Conservation (phyloP, 2,329 filamentous ascomycete species). For the Akanthomyces muscarius region DNA sequence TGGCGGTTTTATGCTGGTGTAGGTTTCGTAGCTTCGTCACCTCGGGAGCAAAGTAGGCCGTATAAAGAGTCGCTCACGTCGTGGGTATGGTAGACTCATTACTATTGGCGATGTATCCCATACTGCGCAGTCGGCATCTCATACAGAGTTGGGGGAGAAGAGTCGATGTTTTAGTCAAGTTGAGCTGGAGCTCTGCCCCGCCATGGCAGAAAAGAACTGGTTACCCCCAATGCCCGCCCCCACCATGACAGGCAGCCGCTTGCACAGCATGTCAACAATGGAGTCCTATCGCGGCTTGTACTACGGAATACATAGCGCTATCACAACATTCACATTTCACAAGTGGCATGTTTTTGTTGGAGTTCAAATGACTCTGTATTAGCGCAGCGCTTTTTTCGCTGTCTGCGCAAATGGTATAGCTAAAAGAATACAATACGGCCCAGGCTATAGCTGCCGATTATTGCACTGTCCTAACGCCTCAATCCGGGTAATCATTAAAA, state of each 20-base stretch:
- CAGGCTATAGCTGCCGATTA: not conserved
- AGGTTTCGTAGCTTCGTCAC: not conserved
- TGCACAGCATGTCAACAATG: conserved; percentile 1
- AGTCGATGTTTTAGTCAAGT: not conserved
- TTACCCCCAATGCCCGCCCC: not conserved
- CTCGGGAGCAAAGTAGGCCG: not conserved
- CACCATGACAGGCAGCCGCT: not conserved
- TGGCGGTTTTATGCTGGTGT: not conserved
- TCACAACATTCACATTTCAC: not conserved
- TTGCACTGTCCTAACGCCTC: conserved; percentile 11
- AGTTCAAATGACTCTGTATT: conserved; percentile 21
- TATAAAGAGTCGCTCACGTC: not conserved
- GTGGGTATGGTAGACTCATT: not conserved
- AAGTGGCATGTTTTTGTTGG: not conserved
- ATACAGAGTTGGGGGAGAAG: not conserved
- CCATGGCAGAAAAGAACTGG: not conserved
- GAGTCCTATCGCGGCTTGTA: not conserved
- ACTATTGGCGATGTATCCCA: not conserved
- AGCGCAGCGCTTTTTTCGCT: conserved; percentile 18
- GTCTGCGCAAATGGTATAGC: conserved; percentile 17
- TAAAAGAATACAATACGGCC: conserved; percentile 19
- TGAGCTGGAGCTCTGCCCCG: conserved; percentile 3
- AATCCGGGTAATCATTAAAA: conserved; percentile 27
- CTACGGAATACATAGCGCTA: not conserved
- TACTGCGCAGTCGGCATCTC: not conserved